A percentile compares a stretch with the other conserved stretches of the same genome.
phyloP scores from a whole-genome alignment of 495 filamentous ascomycete species.

The Penicillium macrosclerotiorum region DNA sequence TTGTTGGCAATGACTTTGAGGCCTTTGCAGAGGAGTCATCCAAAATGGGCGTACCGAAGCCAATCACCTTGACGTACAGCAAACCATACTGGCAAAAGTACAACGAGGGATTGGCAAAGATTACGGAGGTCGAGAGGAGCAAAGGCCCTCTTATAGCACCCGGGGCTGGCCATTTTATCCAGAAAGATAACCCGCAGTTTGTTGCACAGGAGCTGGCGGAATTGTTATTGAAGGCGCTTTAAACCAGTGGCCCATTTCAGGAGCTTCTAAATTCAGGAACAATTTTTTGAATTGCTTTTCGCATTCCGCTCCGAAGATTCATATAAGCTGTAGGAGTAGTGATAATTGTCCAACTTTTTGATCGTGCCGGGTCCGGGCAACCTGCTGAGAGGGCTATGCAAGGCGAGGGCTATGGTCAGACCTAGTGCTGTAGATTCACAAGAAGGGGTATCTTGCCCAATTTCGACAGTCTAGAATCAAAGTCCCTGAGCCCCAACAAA shows the following conservation, averaged over 20 bases:
- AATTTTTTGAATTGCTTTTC: no score
- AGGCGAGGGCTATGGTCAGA: no score
- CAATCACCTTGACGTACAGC: conserved; percentile 47
- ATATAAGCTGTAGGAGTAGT: no score
- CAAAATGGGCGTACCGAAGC: conserved; percentile 36
- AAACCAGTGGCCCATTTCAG: neutral
- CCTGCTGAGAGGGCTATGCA: no score
- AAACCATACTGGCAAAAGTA: conserved; percentile 57
- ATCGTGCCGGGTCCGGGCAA: no score
- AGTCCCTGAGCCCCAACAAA: no score
- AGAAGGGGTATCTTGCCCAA: no score
- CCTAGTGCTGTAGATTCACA: no score
- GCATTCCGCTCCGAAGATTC: no score
- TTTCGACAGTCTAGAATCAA: no score
- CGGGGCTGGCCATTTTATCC: conserved; percentile 61
- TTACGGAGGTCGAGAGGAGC: conserved; percentile 40
- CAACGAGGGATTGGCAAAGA: conserved; percentile 51
- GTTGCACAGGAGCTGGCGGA: conserved; percentile 48
- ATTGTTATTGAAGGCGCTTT: conserved; percentile 28
- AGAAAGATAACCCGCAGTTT: conserved; percentile 58
- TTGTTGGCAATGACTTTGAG: conserved; percentile 62
- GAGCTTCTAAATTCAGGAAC: neutral
- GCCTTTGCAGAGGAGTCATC: conserved; percentile 51
- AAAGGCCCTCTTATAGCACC: conserved; percentile 51
- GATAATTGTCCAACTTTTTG: no score